Evolutionary conservation across 2,329 filamentous ascomycete genomes (phyloP).

Genomic region (Xylariaceae sp.): DNA sequence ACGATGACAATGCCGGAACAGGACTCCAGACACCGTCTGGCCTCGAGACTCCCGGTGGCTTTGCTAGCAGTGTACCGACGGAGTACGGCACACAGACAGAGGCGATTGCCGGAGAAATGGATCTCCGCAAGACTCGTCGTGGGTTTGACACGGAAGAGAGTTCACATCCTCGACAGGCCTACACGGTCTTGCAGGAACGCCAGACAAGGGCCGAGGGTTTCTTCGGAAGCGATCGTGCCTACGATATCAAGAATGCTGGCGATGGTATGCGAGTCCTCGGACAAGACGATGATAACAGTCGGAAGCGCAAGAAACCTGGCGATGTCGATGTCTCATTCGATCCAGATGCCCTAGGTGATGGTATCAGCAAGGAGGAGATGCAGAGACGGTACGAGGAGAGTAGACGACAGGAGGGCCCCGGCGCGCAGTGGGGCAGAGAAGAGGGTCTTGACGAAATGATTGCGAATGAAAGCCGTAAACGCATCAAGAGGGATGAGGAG

Average conservation of each 20-base stretch:
- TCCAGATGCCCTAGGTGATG: constrained; percentile 71
- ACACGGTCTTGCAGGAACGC: constrained; percentile 85
- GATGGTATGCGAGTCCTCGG: constrained; percentile 68
- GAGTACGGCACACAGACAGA: constrained; percentile 69
- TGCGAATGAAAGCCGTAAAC: constrained; percentile 84
- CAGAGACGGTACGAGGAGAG: constrained; percentile 74
- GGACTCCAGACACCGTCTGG: constrained; percentile 73
- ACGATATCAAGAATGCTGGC: constrained; percentile 67
- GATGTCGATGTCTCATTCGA: constrained; percentile 93
- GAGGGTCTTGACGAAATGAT: constrained; percentile 97
- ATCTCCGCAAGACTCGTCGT: constrained; percentile 79
- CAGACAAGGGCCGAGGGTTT: constrained; percentile 84
- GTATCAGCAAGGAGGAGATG: constrained; percentile 80
- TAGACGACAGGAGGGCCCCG: constrained; percentile 60
- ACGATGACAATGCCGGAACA: constrained; percentile 57
- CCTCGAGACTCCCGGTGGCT: constrained; percentile 74
- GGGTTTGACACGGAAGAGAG: constrained; percentile 85
- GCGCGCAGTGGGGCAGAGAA: constrained; percentile 69
- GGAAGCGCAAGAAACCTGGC: constrained; percentile 92
- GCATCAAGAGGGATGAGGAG: constrained; percentile 83
- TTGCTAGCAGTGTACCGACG: constrained; percentile 75
- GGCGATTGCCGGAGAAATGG: constrained; percentile 80
- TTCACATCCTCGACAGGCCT: constrained; percentile 71
- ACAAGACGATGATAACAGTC: constrained; percentile 64
- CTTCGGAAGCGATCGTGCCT: constrained; percentile 91